These are phyloP conservation scores for Neurospora sp. DNA, from an alignment of 495 filamentous ascomycete species.

Conservation along the genomic window DNA sequence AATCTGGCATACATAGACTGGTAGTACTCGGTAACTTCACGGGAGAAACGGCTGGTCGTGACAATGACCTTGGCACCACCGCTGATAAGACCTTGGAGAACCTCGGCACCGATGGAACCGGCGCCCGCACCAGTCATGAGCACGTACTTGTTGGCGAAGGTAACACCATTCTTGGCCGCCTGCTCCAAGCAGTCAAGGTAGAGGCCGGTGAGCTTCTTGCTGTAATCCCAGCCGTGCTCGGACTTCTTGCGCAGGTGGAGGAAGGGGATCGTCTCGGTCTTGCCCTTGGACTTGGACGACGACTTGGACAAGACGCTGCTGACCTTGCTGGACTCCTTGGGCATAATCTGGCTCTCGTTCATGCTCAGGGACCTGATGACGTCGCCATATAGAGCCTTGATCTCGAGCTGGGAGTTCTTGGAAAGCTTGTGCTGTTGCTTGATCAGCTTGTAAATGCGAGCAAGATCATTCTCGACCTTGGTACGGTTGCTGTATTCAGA, in stretches of 20 bases:
- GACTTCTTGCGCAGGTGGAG: conserved; percentile 92
- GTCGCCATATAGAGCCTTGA: conserved; percentile 87
- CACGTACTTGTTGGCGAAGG: conserved; percentile 89
- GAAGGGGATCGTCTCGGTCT: conserved; percentile 96
- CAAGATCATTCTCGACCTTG: conserved; percentile 93
- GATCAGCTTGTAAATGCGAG: conserved; percentile 92
- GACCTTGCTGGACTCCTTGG: conserved; percentile 57
- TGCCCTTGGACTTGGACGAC: conserved; percentile 65
- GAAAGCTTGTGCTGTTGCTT: conserved; percentile 94
- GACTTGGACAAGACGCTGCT: conserved; percentile 55
- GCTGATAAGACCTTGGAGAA: conserved; percentile 90
- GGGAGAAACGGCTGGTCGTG: conserved; percentile 91
- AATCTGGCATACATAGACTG: conserved; percentile 95
- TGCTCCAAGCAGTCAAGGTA: conserved; percentile 88
- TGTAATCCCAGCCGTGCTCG: conserved; percentile 95
- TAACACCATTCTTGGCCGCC: conserved; percentile 75
- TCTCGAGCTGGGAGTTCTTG: conserved; percentile 87
- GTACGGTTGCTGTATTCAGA: conserved; percentile 97
- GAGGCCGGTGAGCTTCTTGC: conserved; percentile 87
- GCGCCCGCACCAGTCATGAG: conserved; percentile 98
- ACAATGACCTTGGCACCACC: conserved; percentile 94
- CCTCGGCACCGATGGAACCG: conserved; percentile 97
- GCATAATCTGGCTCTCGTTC: conserved; percentile 96
- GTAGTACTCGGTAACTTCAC: conserved; percentile 97
- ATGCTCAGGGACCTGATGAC: conserved; percentile 86